Conservation (phyloP, 192 early-diverging fungal species). For the Entomortierella beljakovae region DNA sequence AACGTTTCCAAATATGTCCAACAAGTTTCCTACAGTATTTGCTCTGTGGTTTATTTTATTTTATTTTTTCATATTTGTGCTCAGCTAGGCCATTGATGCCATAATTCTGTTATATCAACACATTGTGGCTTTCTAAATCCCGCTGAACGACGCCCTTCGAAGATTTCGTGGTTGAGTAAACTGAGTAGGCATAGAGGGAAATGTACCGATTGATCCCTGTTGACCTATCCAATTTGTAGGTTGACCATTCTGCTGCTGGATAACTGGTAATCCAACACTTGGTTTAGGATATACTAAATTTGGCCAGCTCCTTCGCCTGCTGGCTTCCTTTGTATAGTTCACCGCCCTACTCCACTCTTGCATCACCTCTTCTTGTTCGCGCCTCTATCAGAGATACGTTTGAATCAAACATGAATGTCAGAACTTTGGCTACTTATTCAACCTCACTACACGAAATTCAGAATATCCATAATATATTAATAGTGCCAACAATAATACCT, state of each 20-base stretch:
- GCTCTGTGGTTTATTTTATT: too few relatives aligned
- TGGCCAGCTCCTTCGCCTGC: slow-evolving; percentile 33
- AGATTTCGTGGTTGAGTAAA: too few relatives aligned
- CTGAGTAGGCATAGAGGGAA: too few relatives aligned
- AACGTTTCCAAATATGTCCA: too few relatives aligned
- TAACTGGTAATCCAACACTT: too few relatives aligned
- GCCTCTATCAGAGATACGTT: slow-evolving; percentile 4
- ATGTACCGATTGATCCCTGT: too few relatives aligned
- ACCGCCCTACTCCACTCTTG: slow-evolving; percentile 22
- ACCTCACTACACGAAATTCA: not conserved
- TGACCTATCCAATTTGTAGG: not conserved
- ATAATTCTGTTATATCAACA: too few relatives aligned
- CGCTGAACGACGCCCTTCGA: too few relatives aligned
- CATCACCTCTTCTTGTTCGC: slow-evolving; percentile 18
- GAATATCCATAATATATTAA: not conserved
- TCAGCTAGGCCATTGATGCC: too few relatives aligned
- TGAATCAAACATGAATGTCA: not conserved
- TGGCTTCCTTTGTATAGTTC: not conserved
- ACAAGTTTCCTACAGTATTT: too few relatives aligned
- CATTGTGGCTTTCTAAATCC: too few relatives aligned
- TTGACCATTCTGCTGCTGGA: not conserved
- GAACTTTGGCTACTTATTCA: not conserved
- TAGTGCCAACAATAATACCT: slow-evolving; percentile 12
- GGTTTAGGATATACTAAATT: not conserved
- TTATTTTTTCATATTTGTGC: too few relatives aligned